These are phyloP conservation scores for Thermothelomyces thermophilus DNA, from an alignment of 2,329 filamentous ascomycete species.

Conservation along the genomic window DNA sequence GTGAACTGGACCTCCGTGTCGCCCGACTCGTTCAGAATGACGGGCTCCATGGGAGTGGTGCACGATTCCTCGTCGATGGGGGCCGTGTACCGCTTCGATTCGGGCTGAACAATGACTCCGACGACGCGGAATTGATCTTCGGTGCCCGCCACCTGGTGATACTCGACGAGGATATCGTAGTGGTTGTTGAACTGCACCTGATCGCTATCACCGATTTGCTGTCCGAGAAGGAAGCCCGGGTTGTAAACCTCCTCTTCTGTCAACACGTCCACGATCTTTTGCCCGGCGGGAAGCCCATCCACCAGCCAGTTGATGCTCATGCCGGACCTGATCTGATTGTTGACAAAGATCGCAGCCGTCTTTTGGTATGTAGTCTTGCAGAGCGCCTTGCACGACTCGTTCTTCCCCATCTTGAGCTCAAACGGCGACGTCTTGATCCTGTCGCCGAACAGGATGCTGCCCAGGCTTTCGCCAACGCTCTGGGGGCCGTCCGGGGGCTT, in stretches of 20 bases:
- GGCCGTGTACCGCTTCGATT: constrained; percentile 55
- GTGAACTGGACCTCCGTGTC: constrained; percentile 70
- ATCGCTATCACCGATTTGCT: constrained; percentile 44
- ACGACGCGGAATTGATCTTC: constrained; percentile 76
- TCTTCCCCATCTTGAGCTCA: constrained; percentile 75
- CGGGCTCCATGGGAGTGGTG: constrained; percentile 44
- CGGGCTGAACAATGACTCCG: constrained; percentile 81
- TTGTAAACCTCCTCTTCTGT: constrained; percentile 79
- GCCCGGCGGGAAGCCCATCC: constrained; percentile 86
- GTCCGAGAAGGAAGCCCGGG: constrained; percentile 79
- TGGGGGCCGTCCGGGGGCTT: constrained; percentile 68
- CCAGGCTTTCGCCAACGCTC: constrained; percentile 79
- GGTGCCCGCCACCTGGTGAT: constrained; percentile 67
- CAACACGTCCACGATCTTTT: constrained; percentile 69
- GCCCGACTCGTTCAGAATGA: constrained; percentile 56
- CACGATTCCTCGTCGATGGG: constrained; percentile 50
- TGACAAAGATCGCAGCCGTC: constrained; percentile 69
- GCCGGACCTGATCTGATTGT: constrained; percentile 71
- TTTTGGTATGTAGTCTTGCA: constrained; percentile 62
- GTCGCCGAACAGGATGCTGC: constrained; percentile 95
- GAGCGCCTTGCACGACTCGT: constrained; percentile 79
- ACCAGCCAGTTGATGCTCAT: constrained; percentile 96
- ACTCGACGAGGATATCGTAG: constrained; percentile 90
- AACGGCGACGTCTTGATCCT: constrained; percentile 96
- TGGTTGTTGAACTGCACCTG: constrained; percentile 77